These are phyloP conservation scores for Mycena filopes DNA, from an alignment of 768 basidiomycete genomes.

Conservation along the genomic window DNA sequence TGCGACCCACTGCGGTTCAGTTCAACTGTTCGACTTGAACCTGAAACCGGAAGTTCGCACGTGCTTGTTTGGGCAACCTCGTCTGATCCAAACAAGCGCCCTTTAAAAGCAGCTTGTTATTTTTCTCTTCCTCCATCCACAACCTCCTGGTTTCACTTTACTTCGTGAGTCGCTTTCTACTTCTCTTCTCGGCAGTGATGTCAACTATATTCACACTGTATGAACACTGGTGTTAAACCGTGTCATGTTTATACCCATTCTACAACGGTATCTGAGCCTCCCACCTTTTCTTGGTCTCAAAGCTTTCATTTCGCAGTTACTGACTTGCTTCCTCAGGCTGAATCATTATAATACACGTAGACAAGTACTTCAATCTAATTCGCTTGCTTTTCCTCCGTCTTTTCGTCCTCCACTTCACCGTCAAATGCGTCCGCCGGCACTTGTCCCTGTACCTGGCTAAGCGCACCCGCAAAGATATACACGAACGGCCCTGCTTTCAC, in stretches of 20 bases:
- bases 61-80: background rate
- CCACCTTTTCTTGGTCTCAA: conserved; percentile 30
- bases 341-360: conserved; percentile 8
- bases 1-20: background rate
- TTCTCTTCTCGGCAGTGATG: conserved; percentile 54
- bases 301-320: conserved; percentile 19
- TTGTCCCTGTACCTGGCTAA: conserved; percentile 91
- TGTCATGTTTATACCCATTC: conserved; percentile 63
- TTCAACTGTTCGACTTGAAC: background rate
- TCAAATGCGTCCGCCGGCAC: conserved; percentile 87
- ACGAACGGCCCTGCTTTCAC: conserved; percentile 80
- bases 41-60: background rate
- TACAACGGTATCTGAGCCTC: conserved; percentile 89
- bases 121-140: conserved; percentile 2
- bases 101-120: conserved; percentile 7
- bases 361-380: conserved; percentile 3
- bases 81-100: background rate
- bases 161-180: conserved; percentile 39
- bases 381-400: background rate
- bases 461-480: conserved; percentile 83
- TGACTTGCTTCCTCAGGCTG: conserved; percentile 24
- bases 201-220: conserved; percentile 81
- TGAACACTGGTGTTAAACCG: conserved; percentile 60
- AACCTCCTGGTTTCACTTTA: too few species aligned
- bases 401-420: conserved; percentile 46